Evolutionary conservation across 306 rosid genomes (phyloP), one percentile per base, ranked within the genome.

Genomic region (Cicer yamashitae): DNA sequence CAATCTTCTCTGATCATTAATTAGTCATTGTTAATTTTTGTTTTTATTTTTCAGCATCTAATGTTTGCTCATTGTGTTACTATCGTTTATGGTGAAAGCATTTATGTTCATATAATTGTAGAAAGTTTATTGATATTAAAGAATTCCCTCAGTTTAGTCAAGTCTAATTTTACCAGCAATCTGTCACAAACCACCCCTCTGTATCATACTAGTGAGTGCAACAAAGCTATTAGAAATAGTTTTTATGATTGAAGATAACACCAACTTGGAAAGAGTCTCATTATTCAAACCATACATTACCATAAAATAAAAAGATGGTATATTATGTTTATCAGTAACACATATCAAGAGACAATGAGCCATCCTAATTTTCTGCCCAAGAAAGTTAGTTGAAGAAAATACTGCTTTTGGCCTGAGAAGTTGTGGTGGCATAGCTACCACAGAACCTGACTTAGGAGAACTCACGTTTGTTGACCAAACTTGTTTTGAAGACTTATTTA

Each of bases 391-490:
- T 37, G 66, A 48, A 39, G 82, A 17, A 76, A 64, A 76, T 17
- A 44, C 73, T 67, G 52, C 80, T 77, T 69, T 52, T 50, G 45
- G 80, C 39, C 48, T 82, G 65, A 68, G 82, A 78, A 13, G 25
- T 58, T 18, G 45, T 30, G 45, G 82, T 77, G 48, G 46, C 65
- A 6, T 10, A 10, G 84, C 86, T 54, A 62, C 74, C 2, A 71
- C 81, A 70, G 70, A 44, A 73, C 40, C 71, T 25, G 82, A 75
- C 41, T 3, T 74, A 7, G 73, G 41, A 48, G 85, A 56, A 56
- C 12, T 75, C 44, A 74, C n/a, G 53, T 85, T 76, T 15, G 91
- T 87, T 17, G 93, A 88, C 96, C 96, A 90, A 83, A 90, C 47
- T 53, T 70, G 78, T 0, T 17, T 47, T 62, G 84, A 77, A 47